These are phyloP conservation scores for Aspergillus sergii DNA, from an alignment of 2,329 filamentous ascomycete genomes.

Conservation along the genomic window DNA sequence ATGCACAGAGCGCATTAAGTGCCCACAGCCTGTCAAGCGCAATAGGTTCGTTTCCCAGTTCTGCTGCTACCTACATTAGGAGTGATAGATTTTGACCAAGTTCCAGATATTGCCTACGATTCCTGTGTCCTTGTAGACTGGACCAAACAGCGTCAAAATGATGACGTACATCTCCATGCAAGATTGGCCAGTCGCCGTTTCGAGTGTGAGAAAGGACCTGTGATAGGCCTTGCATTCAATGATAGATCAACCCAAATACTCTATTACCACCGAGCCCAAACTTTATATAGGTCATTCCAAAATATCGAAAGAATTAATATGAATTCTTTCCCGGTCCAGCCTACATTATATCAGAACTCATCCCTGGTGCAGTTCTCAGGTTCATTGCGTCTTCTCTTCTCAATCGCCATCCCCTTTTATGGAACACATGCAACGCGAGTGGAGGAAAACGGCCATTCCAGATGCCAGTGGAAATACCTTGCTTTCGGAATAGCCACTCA, in stretches of 20 bases:
- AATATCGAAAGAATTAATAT: conserved; percentile 19
- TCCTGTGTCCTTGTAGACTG: conserved; percentile 22
- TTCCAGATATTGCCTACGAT: conserved; percentile 24
- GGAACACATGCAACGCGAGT: conserved; percentile 33
- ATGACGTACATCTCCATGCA: conserved; percentile 1
- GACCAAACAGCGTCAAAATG: conserved; percentile 4
- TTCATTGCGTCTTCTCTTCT: conserved; percentile 33
- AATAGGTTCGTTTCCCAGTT: conserved; percentile 23
- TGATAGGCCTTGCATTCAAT: conserved; percentile 38
- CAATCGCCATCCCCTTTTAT: conserved; percentile 45
- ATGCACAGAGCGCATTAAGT: conserved; percentile 9
- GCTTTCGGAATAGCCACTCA: conserved; percentile 41
- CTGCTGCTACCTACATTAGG: not conserved
- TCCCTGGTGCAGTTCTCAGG: conserved; percentile 29
- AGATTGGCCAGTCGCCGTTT: not conserved
- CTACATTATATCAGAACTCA: conserved; percentile 25
- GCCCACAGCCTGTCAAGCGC: conserved; percentile 12
- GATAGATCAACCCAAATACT: conserved; percentile 40
- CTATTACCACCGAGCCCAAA: conserved; percentile 34
- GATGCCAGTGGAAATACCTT: conserved; percentile 45
- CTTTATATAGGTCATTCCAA: conserved; percentile 41
- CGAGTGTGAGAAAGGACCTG: conserved; percentile 24
- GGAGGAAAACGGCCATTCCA: conserved; percentile 9
- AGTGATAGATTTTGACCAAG: conserved; percentile 9
- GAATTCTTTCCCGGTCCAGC: conserved; percentile 12